Evolutionary conservation across 228 moss, liverwort and hornwort genomes (phyloP).

Genomic region (Sphagnum fallax): DNA sequence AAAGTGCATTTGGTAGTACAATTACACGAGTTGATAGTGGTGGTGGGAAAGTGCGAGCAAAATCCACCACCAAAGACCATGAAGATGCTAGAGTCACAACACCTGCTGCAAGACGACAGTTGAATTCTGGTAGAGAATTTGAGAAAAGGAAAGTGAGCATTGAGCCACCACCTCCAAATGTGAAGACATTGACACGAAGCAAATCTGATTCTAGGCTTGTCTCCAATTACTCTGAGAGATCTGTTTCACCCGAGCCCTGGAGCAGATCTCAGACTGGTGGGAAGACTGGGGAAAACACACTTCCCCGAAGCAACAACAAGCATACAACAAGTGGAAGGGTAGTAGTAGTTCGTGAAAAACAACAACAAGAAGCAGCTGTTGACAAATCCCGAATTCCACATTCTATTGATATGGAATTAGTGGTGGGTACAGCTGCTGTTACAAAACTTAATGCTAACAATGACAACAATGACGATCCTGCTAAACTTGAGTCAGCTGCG

Average conservation of each 20-base stretch:
- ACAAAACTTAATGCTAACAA: too few relatives aligned
- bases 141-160: conserved; percentile 7
- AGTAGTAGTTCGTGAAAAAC: too few relatives aligned
- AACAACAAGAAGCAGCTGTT: conserved; percentile 7
- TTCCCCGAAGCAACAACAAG: conserved; percentile 9
- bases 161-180: conserved; percentile 13
- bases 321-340: too few relatives aligned
- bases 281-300: conserved; percentile 42
- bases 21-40: neutral
- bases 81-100: conserved; percentile 3
- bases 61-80: conserved; percentile 16
- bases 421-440: neutral
- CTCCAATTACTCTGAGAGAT: conserved; percentile 22
- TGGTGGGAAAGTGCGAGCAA: conserved; percentile 8
- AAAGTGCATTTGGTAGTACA: conserved; percentile 25
- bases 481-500: too few relatives aligned
- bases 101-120: conserved; percentile 1
- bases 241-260: conserved; percentile 17
- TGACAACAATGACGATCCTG: too few relatives aligned
- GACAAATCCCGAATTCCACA: conserved; percentile 12
- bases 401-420: conserved; percentile 9
- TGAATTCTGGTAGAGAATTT: conserved; percentile 15
- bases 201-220: conserved; percentile 34
- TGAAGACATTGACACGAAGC: conserved; percentile 20
- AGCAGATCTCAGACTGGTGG: conserved; percentile 15